Base-by-base conservation (phyloP, 495 filamentous ascomycete genomes). In the Xylaria flabelliformis region DNA sequence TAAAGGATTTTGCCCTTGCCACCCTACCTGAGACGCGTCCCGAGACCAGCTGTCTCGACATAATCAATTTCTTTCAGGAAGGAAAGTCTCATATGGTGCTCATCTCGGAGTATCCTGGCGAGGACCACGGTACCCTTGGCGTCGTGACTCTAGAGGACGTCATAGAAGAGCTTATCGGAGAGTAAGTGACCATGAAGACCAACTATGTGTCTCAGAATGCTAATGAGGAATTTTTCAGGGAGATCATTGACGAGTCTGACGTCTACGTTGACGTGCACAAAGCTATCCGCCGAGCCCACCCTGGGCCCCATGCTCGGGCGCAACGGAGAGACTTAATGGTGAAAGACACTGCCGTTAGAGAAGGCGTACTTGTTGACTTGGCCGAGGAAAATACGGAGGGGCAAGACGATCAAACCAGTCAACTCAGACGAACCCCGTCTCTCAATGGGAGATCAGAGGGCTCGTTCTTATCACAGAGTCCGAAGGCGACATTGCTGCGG, bases 11-110 rank as follows among this genome's bases (percentile, higher is more conserved):
- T 80, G 90, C 94, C 2, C 83, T 99, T 68, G 96, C 97, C 41
- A 98, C 96, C 0, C 86, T 99, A 0, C 97, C 97, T 3, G 96
- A 99, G 81, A 99, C 96, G 3, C 88, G 93, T 10, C 93, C 97
- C 0, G 93, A 97, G 75, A 98, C 96, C 0, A 97, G 94, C 80
- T 99, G 96, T 79, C 83, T 99, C 53, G 96, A 99, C 78, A 99
- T 98, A 74, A 91, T 99, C 80, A 99, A 99, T 83, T 99, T 97
- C 83, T 99, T 99, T 83, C 96, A 99, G 79, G 95, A 99, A 82
- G 96, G 96, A 65, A 98, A 98, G 80, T 97, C 94, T 12, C 96
- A 99, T 81, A 98, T 99, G 97, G 95, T 98, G 12, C 86, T 99
- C 34, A 95, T 98, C 12, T 97, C 94, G 8, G 92, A 97, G 74